Conservation (phyloP, 306 rosid genomes). For the Macrotyloma uniflorum region DNA sequence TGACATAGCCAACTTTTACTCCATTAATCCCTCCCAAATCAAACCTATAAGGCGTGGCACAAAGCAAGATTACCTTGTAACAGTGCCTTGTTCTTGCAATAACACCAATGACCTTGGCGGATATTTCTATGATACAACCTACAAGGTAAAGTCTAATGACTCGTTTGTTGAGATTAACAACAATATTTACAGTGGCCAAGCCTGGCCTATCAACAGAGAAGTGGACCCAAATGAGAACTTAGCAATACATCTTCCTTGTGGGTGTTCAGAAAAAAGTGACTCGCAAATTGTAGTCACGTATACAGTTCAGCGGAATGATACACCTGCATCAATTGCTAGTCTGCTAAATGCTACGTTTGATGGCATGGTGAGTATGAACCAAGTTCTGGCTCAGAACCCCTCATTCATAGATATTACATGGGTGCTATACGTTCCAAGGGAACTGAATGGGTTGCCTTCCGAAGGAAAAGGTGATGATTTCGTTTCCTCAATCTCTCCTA, state of each 20-base stretch:
- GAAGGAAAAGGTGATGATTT: constrained; percentile 41
- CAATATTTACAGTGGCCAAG: constrained; percentile 62
- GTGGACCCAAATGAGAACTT: background rate
- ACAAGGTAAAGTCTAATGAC: constrained; percentile 45
- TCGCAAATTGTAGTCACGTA: constrained; percentile 74
- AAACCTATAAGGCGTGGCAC: constrained; percentile 32
- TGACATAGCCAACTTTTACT: constrained; percentile 54
- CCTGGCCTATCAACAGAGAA: constrained; percentile 28
- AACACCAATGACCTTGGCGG: constrained; percentile 41
- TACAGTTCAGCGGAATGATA: constrained; percentile 64
- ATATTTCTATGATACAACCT: constrained; percentile 61
- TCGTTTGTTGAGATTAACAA: constrained; percentile 38
- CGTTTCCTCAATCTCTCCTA: background rate
- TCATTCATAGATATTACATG: constrained; percentile 46
- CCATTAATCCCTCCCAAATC: constrained; percentile 51
- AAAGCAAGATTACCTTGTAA: constrained; percentile 58
- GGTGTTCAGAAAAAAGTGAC: constrained; percentile 54
- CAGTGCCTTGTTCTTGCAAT: constrained; percentile 71
- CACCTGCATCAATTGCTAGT: constrained; percentile 47
- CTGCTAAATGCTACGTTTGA: constrained; percentile 45
- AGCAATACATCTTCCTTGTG: constrained; percentile 69
- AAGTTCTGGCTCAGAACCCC: constrained; percentile 41
- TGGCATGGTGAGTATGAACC: constrained; percentile 49
- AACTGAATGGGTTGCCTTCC: constrained; percentile 52
- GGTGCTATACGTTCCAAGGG: constrained; percentile 73